Percentiles rank a stretch among this genome's conserved stretches.
Evolutionary conservation across 1,284 basidiomycete genomes (phyloP).

Genomic region (Tremellales sp.): DNA sequence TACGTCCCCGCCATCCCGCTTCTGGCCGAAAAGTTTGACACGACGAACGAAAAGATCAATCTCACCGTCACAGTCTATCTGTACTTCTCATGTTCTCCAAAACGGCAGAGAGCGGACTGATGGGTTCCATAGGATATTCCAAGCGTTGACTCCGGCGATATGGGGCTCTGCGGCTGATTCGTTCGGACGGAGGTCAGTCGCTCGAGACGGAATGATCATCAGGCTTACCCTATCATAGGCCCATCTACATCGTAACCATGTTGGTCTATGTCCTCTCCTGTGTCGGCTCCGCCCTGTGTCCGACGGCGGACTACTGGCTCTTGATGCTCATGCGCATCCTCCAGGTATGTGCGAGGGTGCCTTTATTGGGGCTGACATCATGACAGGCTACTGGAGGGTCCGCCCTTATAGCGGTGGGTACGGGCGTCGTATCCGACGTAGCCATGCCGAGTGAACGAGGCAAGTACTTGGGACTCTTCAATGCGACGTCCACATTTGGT

Average conservation of each 20-base stretch:
- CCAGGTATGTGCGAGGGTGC: constrained; percentile 13
- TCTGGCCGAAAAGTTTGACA: constrained; percentile 27
- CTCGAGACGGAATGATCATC: not conserved
- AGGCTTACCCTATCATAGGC: constrained; percentile 8
- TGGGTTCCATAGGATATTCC: constrained; percentile 23
- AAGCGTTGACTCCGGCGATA: constrained; percentile 38
- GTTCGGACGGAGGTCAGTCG: constrained; percentile 30
- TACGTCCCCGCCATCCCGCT: constrained; percentile 40
- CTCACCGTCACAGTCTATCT: constrained; percentile 40
- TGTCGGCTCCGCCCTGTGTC: constrained; percentile 37
- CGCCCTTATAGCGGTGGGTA: constrained; percentile 36
- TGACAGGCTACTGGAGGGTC: constrained; percentile 31
- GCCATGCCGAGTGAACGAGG: constrained; percentile 39
- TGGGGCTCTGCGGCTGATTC: constrained; percentile 36
- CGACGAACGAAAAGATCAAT: constrained; percentile 34
- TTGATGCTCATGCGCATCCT: constrained; percentile 37
- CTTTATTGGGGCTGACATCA: not conserved
- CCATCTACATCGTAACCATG: constrained; percentile 35
- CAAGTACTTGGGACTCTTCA: constrained; percentile 33
- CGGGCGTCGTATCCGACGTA: constrained; percentile 39
- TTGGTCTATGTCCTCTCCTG: constrained; percentile 32
- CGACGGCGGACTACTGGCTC: constrained; percentile 38
- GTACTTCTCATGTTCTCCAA: constrained; percentile 12
- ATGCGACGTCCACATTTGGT: constrained; percentile 28
- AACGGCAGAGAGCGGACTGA: not conserved